A percentile compares a stretch with the other conserved stretches of the same genome.
These are phyloP conservation scores for Polygonum aviculare DNA, from an alignment of 148 eudicot species.

Conservation along the genomic window DNA sequence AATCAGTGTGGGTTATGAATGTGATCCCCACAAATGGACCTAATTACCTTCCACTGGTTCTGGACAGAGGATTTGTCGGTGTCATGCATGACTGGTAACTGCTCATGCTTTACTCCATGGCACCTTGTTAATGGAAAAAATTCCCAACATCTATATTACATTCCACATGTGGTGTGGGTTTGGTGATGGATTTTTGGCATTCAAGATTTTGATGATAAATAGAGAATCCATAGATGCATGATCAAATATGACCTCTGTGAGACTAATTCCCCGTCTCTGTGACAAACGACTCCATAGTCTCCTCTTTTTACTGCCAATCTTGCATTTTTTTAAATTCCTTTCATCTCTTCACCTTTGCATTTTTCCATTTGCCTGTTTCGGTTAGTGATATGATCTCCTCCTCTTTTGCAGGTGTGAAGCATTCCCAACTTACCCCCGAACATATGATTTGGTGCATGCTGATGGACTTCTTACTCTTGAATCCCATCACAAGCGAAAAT, in stretches of 20 bases:
- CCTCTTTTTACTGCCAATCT: background rate
- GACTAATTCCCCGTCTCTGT: background rate
- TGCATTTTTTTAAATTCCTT: background rate
- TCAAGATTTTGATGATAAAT: background rate
- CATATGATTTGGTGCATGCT: conserved; percentile 92
- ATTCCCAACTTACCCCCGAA: conserved; percentile 92
- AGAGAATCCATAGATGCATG: too few species aligned
- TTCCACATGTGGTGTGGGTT: too few species aligned
- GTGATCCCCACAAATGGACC: conserved; percentile 75
- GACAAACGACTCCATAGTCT: background rate
- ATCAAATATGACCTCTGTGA: background rate
- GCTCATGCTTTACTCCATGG: background rate
- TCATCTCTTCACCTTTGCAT: background rate
- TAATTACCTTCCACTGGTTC: conserved; percentile 59
- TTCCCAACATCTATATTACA: background rate
- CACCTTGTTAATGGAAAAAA: background rate
- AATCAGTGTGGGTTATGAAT: conserved; percentile 96
- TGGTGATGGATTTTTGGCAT: background rate
- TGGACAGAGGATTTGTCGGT: conserved; percentile 78
- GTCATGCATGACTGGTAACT: conserved; percentile 75
- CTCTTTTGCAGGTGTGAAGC: conserved; percentile 75
- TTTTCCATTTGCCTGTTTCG: background rate
- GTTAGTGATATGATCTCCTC: background rate
- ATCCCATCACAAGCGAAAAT: conserved; percentile 42
- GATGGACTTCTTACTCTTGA: conserved; percentile 75